Evolutionary conservation across 139 green algal species (phyloP).

Genomic region (Raphidocelis subcapitata): DNA sequence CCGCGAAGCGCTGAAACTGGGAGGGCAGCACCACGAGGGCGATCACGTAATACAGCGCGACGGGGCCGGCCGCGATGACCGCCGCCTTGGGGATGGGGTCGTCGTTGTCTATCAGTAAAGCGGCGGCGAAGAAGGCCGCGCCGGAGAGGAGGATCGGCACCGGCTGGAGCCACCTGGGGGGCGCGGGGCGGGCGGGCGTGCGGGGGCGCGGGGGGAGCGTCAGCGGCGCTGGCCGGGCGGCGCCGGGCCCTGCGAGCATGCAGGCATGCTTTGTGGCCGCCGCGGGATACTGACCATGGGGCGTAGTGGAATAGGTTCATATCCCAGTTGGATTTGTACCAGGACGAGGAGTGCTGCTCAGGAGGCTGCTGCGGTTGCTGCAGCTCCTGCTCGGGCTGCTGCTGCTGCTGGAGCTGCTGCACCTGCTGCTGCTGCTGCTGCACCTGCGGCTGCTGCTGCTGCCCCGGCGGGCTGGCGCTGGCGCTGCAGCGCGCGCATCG

Average conservation of each 20-base stretch:
- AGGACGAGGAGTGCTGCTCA: not conserved
- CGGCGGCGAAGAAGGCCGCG: no score
- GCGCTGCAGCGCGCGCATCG: no score
- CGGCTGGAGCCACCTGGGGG: no score
- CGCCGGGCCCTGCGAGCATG: no score
- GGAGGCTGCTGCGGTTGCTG: constrained; percentile 4
- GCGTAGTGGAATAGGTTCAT: no score
- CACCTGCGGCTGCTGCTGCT: not conserved
- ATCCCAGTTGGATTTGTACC: no score
- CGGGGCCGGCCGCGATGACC: not conserved
- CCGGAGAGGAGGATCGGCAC: no score
- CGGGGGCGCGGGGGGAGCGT: no score
- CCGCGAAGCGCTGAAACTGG: not conserved
- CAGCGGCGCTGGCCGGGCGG: no score
- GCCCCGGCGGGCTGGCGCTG: not conserved
- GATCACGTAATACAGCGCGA: not conserved
- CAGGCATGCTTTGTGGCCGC: no score
- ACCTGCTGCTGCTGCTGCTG: not conserved
- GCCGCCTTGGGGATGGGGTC: not conserved
- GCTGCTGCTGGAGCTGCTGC: not conserved
- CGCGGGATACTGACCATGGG: no score
- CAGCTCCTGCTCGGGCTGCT: not conserved
- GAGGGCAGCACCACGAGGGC: not conserved
- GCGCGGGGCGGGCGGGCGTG: no score
- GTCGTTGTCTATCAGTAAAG: not conserved